These are phyloP conservation scores for Adansonia grandidieri DNA, from an alignment of 441 rosid species.

Conservation along the genomic window DNA sequence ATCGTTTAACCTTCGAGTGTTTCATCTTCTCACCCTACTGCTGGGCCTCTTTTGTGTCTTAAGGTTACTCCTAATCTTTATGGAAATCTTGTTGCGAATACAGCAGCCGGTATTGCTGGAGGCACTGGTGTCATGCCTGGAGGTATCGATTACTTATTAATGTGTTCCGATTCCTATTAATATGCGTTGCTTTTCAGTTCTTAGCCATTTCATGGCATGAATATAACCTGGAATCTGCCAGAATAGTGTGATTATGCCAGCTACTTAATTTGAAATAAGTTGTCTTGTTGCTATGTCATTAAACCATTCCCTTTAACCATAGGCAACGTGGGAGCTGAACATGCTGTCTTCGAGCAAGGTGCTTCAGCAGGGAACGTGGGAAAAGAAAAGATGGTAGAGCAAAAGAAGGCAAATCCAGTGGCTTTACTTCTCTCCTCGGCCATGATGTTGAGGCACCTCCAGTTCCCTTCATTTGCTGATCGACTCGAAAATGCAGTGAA, in stretches of 20 bases:
- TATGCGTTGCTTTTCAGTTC: background rate
- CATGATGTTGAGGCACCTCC: slow-evolving; percentile 90
- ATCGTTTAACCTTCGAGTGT: background rate
- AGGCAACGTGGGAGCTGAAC: slow-evolving; percentile 95
- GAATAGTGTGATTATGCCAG: background rate
- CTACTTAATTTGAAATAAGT: background rate
- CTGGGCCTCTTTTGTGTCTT: slow-evolving; percentile 29
- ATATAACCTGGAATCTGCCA: background rate
- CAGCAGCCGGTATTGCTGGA: slow-evolving; percentile 99
- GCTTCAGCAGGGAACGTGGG: slow-evolving; percentile 98
- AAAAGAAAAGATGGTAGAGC: slow-evolving; percentile 55
- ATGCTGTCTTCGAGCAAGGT: slow-evolving; percentile 97
- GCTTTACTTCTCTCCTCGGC: slow-evolving; percentile 95
- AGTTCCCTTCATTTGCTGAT: slow-evolving; percentile 91
- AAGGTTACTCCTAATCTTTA: slow-evolving; percentile 97
- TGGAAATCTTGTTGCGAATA: slow-evolving; percentile 90
- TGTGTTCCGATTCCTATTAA: background rate
- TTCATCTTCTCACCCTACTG: background rate
- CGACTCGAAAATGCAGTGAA: slow-evolving; percentile 87
- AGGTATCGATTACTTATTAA: slow-evolving; percentile 54
- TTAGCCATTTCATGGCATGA: background rate
- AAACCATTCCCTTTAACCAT: slow-evolving; percentile 9
- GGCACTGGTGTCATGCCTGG: slow-evolving; percentile 99
- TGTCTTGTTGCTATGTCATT: background rate
- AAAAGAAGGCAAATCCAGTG: slow-evolving; percentile 91